These are phyloP conservation scores for Neurospora crassa DNA, from an alignment of 2,329 filamentous ascomycete genomes.

Conservation along the genomic window DNA sequence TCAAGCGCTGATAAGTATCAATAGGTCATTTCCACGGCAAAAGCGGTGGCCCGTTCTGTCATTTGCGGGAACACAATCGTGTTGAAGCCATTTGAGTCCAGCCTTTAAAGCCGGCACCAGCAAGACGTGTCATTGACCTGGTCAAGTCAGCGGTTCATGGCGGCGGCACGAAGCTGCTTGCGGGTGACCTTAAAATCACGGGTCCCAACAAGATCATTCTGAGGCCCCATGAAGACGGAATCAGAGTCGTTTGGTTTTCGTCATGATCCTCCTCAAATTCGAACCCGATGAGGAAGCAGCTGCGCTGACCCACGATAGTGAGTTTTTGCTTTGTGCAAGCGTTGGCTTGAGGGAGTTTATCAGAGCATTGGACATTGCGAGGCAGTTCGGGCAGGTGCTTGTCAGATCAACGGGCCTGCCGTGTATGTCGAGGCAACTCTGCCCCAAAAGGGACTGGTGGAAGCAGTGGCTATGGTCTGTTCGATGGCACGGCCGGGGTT, in stretches of 20 bases:
- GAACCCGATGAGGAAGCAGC: slow-evolving; percentile 54
- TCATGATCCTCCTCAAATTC: slow-evolving; percentile 40
- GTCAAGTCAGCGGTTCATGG: slow-evolving; percentile 44
- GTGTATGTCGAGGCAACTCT: slow-evolving; percentile 33
- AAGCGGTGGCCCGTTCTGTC: too few relatives aligned
- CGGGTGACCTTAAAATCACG: slow-evolving; percentile 32
- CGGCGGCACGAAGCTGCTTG: slow-evolving; percentile 44
- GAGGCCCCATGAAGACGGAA: slow-evolving; percentile 18
- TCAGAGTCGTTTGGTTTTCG: too few relatives aligned
- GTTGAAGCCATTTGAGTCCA: too few relatives aligned
- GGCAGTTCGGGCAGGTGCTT: slow-evolving; percentile 44
- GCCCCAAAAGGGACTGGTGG: slow-evolving; percentile 31
- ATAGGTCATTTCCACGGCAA: too few relatives aligned
- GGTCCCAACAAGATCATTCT: slow-evolving; percentile 34
- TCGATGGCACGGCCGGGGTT: slow-evolving; percentile 26
- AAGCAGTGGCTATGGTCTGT: slow-evolving; percentile 33
- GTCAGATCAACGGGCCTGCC: slow-evolving; percentile 34
- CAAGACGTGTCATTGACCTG: slow-evolving; percentile 24
- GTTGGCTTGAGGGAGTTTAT: slow-evolving; percentile 55
- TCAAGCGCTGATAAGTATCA: too few relatives aligned
- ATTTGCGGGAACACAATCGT: too few relatives aligned
- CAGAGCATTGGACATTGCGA: slow-evolving; percentile 40
- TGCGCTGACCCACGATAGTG: slow-evolving; percentile 56
- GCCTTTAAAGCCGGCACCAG: slow-evolving; percentile 9
- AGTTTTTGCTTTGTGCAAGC: slow-evolving; percentile 55